Evolutionary conservation across 345 rosid species (phyloP), one percentile per base, ranked within the genome.

Genomic region (Lepidium sativum): DNA sequence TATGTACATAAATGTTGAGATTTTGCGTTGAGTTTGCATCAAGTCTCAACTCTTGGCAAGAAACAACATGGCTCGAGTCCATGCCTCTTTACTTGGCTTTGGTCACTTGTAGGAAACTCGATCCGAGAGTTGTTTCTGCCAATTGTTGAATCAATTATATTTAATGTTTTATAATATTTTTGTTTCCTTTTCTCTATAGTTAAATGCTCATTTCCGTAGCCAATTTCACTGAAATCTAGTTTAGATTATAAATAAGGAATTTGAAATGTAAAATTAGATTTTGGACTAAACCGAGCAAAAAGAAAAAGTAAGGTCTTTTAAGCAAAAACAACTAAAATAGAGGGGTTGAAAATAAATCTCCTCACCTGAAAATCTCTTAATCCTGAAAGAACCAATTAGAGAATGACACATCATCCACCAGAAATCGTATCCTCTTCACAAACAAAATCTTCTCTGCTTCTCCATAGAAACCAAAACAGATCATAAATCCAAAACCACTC

Each of bases 341-440:
- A 5, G 42, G 70, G 38, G 38, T 55, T 12, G 0, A 18, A 37
- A 2, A 31, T 8, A 47, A 63, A 4, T 1, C 16, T 3, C 8
- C n/a, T 15, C 51, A 0, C 1, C 9, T 21, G 70, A 56, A 58
- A 71, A 72, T 76, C 74, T 56, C 57, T 17, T 43, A 35, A 76
- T 76, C 76, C 73, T 62, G 3, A 68, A 77, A 34, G 5, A 57
- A 68, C 77, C 80, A 77, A 77, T 2, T 44, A 53, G 23, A 68
- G 5, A 6, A 12, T 10, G 74, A 56, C 80, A 77, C 31, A 14
- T 77, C 64, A 72, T 37, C 59, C 7, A 23, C 20, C 12, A 18
- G 13, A 23, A 70, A 65, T 68, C 71, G 17, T 58, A 71, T 71
- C 79, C 76, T 54, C 79, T 76, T 54, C 79, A 71, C 63, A 65